phyloP scores from a whole-genome alignment of 768 basidiomycete species.

The Leccinum ochraceum region DNA sequence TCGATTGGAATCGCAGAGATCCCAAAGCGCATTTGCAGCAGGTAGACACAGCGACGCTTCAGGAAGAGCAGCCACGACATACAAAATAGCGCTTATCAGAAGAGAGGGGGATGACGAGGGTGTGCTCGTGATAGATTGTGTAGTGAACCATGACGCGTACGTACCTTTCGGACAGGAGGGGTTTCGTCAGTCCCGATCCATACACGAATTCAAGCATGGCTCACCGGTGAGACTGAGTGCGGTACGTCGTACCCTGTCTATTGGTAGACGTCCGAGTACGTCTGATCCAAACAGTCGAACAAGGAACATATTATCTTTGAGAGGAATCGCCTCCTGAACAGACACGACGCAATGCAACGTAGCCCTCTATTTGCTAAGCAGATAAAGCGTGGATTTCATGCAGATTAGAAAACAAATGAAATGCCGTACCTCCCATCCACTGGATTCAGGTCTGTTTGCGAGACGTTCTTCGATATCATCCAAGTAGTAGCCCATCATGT shows the following conservation, averaged over 20 bases:
- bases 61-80: slow-evolving; percentile 68
- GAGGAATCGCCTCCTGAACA: slow-evolving; percentile 81
- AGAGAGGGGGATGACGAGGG: slow-evolving; percentile 40
- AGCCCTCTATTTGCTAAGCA: slow-evolving; percentile 75
- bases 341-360: slow-evolving; percentile 84
- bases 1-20: slow-evolving; percentile 89
- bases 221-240: slow-evolving; percentile 74
- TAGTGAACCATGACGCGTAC: slow-evolving; percentile 81
- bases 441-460: slow-evolving; percentile 39
- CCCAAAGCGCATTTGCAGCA: slow-evolving; percentile 81
- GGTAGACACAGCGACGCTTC: slow-evolving; percentile 64
- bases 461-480: slow-evolving; percentile 61
- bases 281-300: slow-evolving; percentile 69
- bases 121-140: slow-evolving; percentile 37
- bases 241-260: slow-evolving; percentile 69
- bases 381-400: slow-evolving; percentile 3
- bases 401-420: neutral
- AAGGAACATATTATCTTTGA: slow-evolving; percentile 55
- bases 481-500: slow-evolving; percentile 75
- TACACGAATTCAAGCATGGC: slow-evolving; percentile 16
- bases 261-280: slow-evolving; percentile 69
- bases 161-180: slow-evolving; percentile 44
- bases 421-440: slow-evolving; percentile 74
- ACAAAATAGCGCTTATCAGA: slow-evolving; percentile 64
- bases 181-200: neutral